phyloP scores from a whole-genome alignment of 2,329 filamentous ascomycete genomes.

The Sclerotinia borealis region DNA sequence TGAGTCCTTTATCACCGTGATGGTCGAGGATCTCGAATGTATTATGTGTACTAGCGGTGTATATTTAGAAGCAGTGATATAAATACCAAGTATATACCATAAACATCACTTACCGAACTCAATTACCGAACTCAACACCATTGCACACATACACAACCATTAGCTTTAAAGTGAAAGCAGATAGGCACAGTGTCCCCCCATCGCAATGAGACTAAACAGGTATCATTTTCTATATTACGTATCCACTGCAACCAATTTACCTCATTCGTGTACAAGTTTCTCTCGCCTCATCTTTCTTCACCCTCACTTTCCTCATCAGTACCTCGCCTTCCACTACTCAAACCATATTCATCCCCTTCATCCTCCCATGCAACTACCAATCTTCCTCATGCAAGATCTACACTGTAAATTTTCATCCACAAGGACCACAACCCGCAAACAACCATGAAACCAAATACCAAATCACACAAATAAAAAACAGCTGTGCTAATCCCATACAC shows the following conservation, averaged over 20 bases:
- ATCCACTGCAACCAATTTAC: neutral
- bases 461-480: neutral
- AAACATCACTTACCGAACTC: neutral
- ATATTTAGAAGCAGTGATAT: no score
- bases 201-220: neutral
- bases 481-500: conserved; percentile 9
- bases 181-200: neutral
- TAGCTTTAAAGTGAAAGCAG: neutral
- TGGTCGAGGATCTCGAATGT: neutral
- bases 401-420: neutral
- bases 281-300: neutral
- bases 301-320: no score
- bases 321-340: neutral
- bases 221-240: conserved; percentile 12
- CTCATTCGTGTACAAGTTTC: conserved; percentile 7
- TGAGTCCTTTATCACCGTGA: neutral
- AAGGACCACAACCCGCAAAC: neutral
- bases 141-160: neutral
- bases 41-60: neutral
- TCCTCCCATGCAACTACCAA: neutral
- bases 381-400: neutral
- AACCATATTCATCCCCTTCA: neutral
- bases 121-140: neutral
- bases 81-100: neutral
- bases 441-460: neutral